Evolutionary conservation across 2,329 filamentous ascomycete species (phyloP).

Genomic region (Ophiosphaerella herpotricha): DNA sequence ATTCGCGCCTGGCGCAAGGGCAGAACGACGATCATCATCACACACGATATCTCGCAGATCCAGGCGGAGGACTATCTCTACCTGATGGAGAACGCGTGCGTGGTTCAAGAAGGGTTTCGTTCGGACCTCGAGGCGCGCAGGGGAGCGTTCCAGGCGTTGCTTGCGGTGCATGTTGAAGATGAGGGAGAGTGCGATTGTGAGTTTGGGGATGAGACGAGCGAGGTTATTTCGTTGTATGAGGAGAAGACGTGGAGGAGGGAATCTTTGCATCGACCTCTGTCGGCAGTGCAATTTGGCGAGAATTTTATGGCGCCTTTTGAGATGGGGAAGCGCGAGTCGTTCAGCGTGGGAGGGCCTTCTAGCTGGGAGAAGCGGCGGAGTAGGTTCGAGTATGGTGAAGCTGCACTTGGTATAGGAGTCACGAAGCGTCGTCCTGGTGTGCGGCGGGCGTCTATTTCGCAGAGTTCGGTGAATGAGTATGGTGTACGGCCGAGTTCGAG

Average conservation of each 20-base stretch:
- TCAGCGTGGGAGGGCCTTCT: background rate
- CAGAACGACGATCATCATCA: conserved; percentile 91
- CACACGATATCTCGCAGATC: conserved; percentile 84
- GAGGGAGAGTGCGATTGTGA: background rate
- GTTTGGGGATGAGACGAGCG: conserved; percentile 17
- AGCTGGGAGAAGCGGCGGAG: background rate
- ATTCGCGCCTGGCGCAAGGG: conserved; percentile 76
- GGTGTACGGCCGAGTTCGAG: too few species aligned
- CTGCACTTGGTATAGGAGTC: background rate
- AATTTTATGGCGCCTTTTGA: conserved; percentile 22
- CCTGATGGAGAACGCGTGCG: conserved; percentile 70
- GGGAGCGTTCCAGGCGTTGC: conserved; percentile 51
- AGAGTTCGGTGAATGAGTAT: too few species aligned
- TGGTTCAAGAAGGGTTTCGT: conserved; percentile 72
- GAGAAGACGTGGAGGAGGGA: conserved; percentile 15
- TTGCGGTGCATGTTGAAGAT: conserved; percentile 16
- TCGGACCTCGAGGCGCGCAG: conserved; percentile 56
- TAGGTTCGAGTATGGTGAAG: background rate
- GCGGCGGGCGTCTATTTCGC: too few species aligned
- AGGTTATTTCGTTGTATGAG: conserved; percentile 22
- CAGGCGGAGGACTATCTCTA: conserved; percentile 75
- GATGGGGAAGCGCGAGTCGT: background rate
- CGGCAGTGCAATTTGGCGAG: conserved; percentile 22
- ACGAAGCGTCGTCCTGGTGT: conserved; percentile 1
- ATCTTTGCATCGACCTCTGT: conserved; percentile 20